Conservation (phyloP, 371 early-diverging fungal species). For the Haplosporangium sp. region DNA sequence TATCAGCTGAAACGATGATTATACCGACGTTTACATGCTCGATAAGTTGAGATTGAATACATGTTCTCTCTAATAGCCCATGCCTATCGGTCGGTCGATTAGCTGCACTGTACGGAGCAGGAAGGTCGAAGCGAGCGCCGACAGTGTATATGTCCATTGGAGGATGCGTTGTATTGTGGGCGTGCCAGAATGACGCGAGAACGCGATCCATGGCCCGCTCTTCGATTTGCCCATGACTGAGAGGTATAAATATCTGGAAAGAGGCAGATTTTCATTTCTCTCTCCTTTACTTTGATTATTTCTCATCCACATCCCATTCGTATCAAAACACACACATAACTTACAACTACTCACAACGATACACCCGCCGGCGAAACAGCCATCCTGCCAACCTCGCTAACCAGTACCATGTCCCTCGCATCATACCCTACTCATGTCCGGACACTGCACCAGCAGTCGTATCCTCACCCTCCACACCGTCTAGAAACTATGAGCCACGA, state of each 20-base stretch:
- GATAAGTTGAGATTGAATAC: no score
- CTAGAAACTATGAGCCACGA: conserved; percentile 29
- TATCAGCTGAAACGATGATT: no score
- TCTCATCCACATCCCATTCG: not conserved
- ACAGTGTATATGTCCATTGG: not conserved
- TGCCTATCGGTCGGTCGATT: no score
- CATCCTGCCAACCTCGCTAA: no score
- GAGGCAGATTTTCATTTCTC: conserved; percentile 1
- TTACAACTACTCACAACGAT: no score
- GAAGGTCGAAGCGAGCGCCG: no score
- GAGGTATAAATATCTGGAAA: conserved; percentile 6
- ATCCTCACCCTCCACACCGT: conserved; percentile 20
- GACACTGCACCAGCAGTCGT: conserved; percentile 4
- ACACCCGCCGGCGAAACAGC: no score
- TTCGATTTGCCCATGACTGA: not conserved
- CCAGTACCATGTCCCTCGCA: conserved; percentile 23
- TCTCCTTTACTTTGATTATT: not conserved
- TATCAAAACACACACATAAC: no score
- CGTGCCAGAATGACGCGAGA: conserved; percentile 38
- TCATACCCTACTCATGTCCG: conserved; percentile 1
- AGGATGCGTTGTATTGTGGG: not conserved
- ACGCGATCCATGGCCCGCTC: conserved; percentile 1
- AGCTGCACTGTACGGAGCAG: no score
- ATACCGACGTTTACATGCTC: no score
- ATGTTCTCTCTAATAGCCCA: no score